Evolutionary conservation across 129 eudicot genomes (phyloP), one percentile per base, ranked within the genome.

Genomic region (Artemisia argyi): DNA sequence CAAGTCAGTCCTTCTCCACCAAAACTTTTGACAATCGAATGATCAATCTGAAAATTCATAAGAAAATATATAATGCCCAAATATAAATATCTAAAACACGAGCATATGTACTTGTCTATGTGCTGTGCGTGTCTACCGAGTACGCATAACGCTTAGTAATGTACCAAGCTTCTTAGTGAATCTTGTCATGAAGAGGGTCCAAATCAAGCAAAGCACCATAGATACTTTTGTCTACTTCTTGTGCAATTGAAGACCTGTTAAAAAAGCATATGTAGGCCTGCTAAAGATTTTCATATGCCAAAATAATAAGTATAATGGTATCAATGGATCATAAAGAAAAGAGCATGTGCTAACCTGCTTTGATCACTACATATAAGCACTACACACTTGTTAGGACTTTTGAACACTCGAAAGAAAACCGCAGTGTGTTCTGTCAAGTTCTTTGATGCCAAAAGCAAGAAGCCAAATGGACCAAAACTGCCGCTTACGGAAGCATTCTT

Each of bases 1-100:
- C 91, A 86, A 55, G 76, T 61, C 54, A 70, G 81, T 54, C 88
- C 91, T 63, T 58, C 76, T 39, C 88, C 85, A 47, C 88, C 91
- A 83, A 86, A 86, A 47, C 82, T 86, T 83, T 83, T 88, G 0
- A 86, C 74, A 22, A 86, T 81, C 7, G 91, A 86, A 58, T 80
- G 88, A 19, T 86, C 91, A 18, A 86, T 63, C 91, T 86, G 74
- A 30, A 67, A 35, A 24, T 24, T 28, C 26, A 7, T 16, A 0
- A 9, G 52, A 64, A 1, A 12, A 4, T 3, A 14, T 55, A 48
- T 67, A 0, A 76, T 16, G 11, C 16, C 66, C 12, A 32, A 10
- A 12, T 46, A 44, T 0, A 0, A 63, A 51, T 44, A 42, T 20
- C 0, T 53, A n/a, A 1, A 47, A 3, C 24, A 63, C 35, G 42